Percentiles rank a stretch among this genome's conserved stretches.
phyloP scores from a whole-genome alignment of 2,329 filamentous ascomycete species.

The Arthroderma sp. region DNA sequence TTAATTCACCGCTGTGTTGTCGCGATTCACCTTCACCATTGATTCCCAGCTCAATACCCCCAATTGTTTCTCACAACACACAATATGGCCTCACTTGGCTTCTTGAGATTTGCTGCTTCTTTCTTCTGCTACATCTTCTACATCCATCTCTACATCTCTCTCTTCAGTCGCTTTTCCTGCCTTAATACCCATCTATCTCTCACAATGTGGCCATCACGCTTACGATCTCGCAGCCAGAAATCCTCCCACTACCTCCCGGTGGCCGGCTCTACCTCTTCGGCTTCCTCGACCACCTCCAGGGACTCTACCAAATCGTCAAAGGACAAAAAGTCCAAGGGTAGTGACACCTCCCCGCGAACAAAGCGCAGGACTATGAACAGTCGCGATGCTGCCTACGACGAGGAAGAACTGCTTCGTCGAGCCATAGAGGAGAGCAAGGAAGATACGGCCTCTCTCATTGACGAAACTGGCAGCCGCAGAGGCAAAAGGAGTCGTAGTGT shows the following conservation, averaged over 20 bases:
- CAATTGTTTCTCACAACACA: not conserved
- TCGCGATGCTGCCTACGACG: slow-evolving; percentile 84
- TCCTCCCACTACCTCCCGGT: slow-evolving; percentile 54
- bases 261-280: slow-evolving; percentile 37
- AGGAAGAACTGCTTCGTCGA: slow-evolving; percentile 75
- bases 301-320: slow-evolving; percentile 29
- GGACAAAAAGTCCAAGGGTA: slow-evolving; percentile 38
- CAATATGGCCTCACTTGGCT: not conserved
- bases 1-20: not conserved
- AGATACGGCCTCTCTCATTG: slow-evolving; percentile 48
- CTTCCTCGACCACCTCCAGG: slow-evolving; percentile 34
- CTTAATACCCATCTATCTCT: not conserved
- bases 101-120: not conserved
- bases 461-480: slow-evolving; percentile 48
- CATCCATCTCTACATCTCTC: too few species aligned
- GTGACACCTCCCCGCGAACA: slow-evolving; percentile 46
- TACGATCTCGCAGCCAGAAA: slow-evolving; percentile 40
- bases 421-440: slow-evolving; percentile 94
- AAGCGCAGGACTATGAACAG: slow-evolving; percentile 97
- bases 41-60: not conserved
- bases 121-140: not conserved
- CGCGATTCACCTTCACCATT: not conserved
- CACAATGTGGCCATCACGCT: slow-evolving; percentile 19
- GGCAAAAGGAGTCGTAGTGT: slow-evolving; percentile 78
- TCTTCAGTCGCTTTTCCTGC: too few species aligned